Base-by-base conservation (phyloP, 805 yeast species). In the Kodamaea jinghongensis region DNA sequence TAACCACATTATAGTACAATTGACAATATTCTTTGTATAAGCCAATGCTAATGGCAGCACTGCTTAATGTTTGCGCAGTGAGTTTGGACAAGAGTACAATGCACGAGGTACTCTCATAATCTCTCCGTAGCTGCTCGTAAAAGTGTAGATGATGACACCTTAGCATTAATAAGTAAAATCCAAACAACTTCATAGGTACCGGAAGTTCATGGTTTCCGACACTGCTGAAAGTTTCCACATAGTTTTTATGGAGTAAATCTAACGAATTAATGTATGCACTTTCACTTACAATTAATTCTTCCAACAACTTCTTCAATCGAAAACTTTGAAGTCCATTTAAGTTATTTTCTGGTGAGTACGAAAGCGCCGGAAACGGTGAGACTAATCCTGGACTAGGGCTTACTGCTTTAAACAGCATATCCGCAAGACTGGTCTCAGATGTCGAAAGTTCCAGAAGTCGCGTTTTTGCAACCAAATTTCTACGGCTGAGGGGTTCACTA, bases 221-320 rank as follows among this genome's bases (percentile, higher is more conserved):
- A 5, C 55, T 55, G 16, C 67, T 52, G 8, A 71, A 49, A 2
- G 73, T 63, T 6, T 63, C 67, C 3, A 75, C 49, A 43, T 76
- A 78, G 27, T 60, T 65, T n/a, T 61, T 65, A 5, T 63, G 57
- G 13, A 78, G 54, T 44, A 73, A 54, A 28, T 60, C 61, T 34
- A 79, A 51, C 1, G 75, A 70, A 31, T 61, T 59, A n/a, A 76
- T 53, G 48, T 75, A 79, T 1, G 57, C 58, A 17, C 60, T 64
- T 48, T 79, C 85, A 9, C 77, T 76, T 10, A 64, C 65, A 0
- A 72, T 39, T 4, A 78, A 51, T 50, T 79, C 85, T 40, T 73
- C 69, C n/a, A 73, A 46, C 1, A 62, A 42, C 33, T 56, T 61
- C 15, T 46, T 51, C 29, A 65, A 43, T 17, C 46, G 51, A 27